Evolutionary conservation across 345 rosid species (phyloP), one percentile per base, ranked within the genome.

Genomic region (Diplotaxis tenuifolia): DNA sequence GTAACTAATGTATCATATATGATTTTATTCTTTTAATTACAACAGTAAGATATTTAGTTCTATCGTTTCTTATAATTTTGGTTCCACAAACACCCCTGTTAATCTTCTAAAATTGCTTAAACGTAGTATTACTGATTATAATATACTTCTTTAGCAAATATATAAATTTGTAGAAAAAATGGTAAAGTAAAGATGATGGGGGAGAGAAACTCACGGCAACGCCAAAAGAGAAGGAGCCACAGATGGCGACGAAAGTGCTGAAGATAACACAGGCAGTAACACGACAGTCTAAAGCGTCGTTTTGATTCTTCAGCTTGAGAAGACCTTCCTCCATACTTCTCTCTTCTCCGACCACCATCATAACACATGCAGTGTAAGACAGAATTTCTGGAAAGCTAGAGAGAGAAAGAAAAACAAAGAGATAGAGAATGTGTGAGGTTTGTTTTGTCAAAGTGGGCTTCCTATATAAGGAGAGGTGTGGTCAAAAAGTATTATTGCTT

Each of bases 201-300:
- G n/a, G n/a, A n/a, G n/a, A n/a, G n/a, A 47, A 70, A 53, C 75
- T 56, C 1, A 76, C 80, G 2, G 80, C 65, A 34, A 70, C 61
- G 47, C 80, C 80, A 64, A 70, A 57, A 62, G 75, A 70, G 65
- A 76, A 76, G 61, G 80, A 76, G n/a, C 54, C 54, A 70, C 71
- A 76, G 1, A 76, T 62, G 4, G 80, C 54, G 7, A 70, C 67
- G 4, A 64, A 56, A 65, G 80, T 70, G 61, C 80, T 76, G 45
- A 70, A 10, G 19, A 76, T 14, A 63, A 70, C 75, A 57, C 55
- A 70, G 0, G 62, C 71, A 31, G 75, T 76, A 25, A 76, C 34
- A 76, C 80, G 75, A 70, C 75, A 32, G 6, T 6, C 20, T 2
- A 54, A 70, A 2, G 40, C 14, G 47, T 64, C 75, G 75, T 70